phyloP scores from a whole-genome alignment of 2,329 filamentous ascomycete species.

The Paracorniculantispora psalliotae region DNA sequence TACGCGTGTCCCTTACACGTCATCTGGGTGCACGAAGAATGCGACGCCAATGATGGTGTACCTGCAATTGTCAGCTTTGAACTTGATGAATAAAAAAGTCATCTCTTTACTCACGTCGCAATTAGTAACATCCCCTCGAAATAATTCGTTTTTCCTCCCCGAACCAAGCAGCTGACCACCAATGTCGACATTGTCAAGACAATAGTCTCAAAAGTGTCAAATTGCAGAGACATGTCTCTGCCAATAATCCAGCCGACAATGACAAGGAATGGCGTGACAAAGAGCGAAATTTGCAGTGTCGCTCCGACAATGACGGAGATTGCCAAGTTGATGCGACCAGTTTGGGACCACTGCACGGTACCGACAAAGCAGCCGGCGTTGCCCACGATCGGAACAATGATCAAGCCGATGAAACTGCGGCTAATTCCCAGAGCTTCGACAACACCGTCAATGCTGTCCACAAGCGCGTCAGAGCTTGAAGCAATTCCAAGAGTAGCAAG shows the following conservation, averaged over 20 bases:
- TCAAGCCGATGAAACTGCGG: slow-evolving; percentile 18
- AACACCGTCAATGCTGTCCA: slow-evolving; percentile 20
- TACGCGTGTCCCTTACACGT: background rate
- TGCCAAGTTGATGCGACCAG: slow-evolving; percentile 17
- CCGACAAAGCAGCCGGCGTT: slow-evolving; percentile 17
- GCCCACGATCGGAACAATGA: slow-evolving; percentile 18
- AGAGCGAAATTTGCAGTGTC: slow-evolving; percentile 19
- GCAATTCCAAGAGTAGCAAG: slow-evolving; percentile 17
- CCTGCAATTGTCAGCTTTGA: background rate
- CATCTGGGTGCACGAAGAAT: slow-evolving; percentile 11
- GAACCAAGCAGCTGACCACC: slow-evolving; percentile 18
- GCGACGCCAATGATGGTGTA: slow-evolving; percentile 12
- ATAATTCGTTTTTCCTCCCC: slow-evolving; percentile 17
- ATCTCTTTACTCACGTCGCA: slow-evolving; percentile 12
- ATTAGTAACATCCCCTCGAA: slow-evolving; percentile 17
- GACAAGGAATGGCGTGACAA: slow-evolving; percentile 17
- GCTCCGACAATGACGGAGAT: slow-evolving; percentile 18
- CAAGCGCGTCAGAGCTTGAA: slow-evolving; percentile 23
- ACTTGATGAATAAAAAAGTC: too few species aligned
- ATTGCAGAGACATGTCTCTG: slow-evolving; percentile 17
- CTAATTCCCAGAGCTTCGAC: slow-evolving; percentile 16
- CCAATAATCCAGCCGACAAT: slow-evolving; percentile 15
- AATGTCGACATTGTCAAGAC: slow-evolving; percentile 17
- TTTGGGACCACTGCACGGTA: slow-evolving; percentile 17
- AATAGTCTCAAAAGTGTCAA: slow-evolving; percentile 18